Conservation (phyloP, 768 basidiomycete species). For the Zangia roseola region DNA sequence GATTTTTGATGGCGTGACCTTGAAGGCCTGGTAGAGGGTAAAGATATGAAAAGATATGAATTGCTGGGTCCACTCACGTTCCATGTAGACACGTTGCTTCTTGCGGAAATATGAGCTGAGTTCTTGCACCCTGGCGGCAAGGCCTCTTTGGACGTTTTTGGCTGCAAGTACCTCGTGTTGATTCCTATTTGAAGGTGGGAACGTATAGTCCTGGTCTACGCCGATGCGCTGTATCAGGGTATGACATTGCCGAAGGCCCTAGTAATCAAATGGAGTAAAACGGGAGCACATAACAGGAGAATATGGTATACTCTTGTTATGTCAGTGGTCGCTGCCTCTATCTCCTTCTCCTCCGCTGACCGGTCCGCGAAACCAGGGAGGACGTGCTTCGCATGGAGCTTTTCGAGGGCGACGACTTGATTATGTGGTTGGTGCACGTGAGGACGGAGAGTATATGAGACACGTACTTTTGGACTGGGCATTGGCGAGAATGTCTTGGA, state of each 20-base stretch:
- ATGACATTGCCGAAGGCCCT: constrained; percentile 44
- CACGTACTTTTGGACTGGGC: constrained; percentile 76
- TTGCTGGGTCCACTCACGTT: constrained; percentile 62
- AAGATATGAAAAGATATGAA: constrained; percentile 11
- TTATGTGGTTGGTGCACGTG: constrained; percentile 13
- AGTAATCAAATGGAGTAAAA: constrained; percentile 2
- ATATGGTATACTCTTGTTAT: constrained; percentile 73
- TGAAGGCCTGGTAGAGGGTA: constrained; percentile 65
- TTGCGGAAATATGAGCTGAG: constrained; percentile 90
- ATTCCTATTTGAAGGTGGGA: constrained; percentile 53
- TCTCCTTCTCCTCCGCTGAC: constrained; percentile 89
- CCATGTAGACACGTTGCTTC: constrained; percentile 98
- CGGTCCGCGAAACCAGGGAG: constrained; percentile 97
- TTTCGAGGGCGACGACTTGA: constrained; percentile 85
- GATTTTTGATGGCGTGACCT: constrained; percentile 97
- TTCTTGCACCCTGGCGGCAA: constrained; percentile 96
- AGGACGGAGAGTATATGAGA: constrained; percentile 11
- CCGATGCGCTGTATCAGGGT: constrained; percentile 69
- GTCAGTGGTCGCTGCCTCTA: constrained; percentile 78
- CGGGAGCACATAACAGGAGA: constrained; percentile 8
- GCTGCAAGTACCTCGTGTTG: constrained; percentile 64
- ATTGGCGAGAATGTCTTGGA: constrained; percentile 71
- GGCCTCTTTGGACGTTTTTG: constrained; percentile 91
- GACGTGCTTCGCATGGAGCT: constrained; percentile 93
- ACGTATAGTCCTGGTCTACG: constrained; percentile 53